Evolutionary conservation across 2,329 filamentous ascomycete genomes (phyloP), one percentile per base, ranked within the genome.

Genomic region (Penicillium sp.): DNA sequence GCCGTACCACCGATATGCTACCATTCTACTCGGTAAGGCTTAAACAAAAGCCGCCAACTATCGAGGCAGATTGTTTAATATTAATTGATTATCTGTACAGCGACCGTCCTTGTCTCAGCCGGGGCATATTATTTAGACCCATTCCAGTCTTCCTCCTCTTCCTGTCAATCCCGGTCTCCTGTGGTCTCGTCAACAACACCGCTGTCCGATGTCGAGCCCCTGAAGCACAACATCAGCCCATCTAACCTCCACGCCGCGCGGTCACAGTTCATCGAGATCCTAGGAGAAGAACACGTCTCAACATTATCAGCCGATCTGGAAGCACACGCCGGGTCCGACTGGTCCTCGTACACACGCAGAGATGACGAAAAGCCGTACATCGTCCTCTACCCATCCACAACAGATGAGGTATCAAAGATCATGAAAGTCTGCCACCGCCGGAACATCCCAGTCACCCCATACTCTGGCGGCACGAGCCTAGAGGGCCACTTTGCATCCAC

Each of bases 401-500:
- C 93, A 1, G 90, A 93, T 66, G 90, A 97, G 69, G 92, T 96
- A 7, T 90, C 90, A n/a, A 82, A 84, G 65, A 87, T 97, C 63
- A 94, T 96, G 89, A 93, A 94, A 80, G 81, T 97, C 60, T 97
- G 93, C 80, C 91, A 96, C 75, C 78, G 82, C 71, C 84, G 93
- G 47, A 84, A 84, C 60, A 95, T 97, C 65, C 93, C 93, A 5
- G 92, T 97, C 26, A 93, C 91, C 3, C 90, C 89, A 3, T 96
- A 93, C 79, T 92, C 90, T 61, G 93, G 93, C 48, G 93, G 93
- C 38, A 97, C 93, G 7, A 93, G 90, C 71, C 82, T 97, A 35
- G 93, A 97, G 78, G 93, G 93, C 1, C 92, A 97, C 76, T 96
- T 91, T 76, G 88, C 92, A 1, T 87, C 92, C 2, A 97, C 92